Evolutionary conservation across 2,329 filamentous ascomycete species (phyloP), one percentile per base, ranked within the genome.

Genomic region (Penicillium olsonii): DNA sequence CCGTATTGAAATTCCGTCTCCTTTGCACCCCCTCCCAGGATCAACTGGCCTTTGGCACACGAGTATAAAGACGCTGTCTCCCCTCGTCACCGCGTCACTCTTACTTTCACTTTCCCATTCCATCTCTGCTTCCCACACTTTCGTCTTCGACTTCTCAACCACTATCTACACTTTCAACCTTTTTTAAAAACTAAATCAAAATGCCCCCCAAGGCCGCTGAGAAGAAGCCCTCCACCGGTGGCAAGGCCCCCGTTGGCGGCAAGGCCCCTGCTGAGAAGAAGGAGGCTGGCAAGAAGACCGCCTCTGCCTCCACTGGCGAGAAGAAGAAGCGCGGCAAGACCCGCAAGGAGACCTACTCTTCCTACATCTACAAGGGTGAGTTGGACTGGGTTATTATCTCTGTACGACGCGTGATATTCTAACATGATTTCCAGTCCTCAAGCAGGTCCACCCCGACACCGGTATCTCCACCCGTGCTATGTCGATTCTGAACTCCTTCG

Each of bases 261-360:
- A 87, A 87, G 76, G 84, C 85, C 39, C 91, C 92, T 53, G 89
- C 88, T 72, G 92, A 96, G 86, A 96, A 96, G 88, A 96, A 97
- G 87, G 92, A 97, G 80, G 94, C 92, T 61, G 94, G 92, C 83
- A 99, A 99, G 90, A 99, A 97, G 88, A 97, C 94, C 45, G 68
- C 74, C 42, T 79, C 84, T 64, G 90, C 92, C 54, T 85, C 92
- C 56, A 85, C 90, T 72, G 94, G 94, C 61, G 94, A 97, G 68
- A 97, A 97, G 91, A 99, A 99, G 90, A 99, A 97, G 92, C 90
- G 94, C 73, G 95, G 91, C 82, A 99, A 99, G 92, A 90, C 92
- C 64, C 87, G 94, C 80, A 97, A 97, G 88, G 94, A 99, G 84
- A 99, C 94, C n/a, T 99, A 99, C 84, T 95, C 89, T 66, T 95